Base-by-base conservation (phyloP, 257 asterid species). In the Scutellaria baicalensis region DNA sequence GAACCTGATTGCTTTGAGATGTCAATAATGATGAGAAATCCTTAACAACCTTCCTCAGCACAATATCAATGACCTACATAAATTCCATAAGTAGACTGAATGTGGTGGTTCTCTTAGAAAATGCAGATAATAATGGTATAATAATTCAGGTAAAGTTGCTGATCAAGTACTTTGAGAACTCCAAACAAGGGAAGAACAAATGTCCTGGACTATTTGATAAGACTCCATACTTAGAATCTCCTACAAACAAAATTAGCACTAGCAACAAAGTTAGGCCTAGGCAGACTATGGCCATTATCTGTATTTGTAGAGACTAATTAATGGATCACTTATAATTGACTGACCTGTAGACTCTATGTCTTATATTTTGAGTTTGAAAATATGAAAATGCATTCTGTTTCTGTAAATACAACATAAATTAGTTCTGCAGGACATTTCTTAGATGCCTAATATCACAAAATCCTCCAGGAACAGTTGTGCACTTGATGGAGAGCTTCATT, bases 1-100 rank as follows among this genome's bases (percentile, higher is more conserved):
- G 59, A 80, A 89, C 98, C 98, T 88, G 96, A 78, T 83, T 81
- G 75, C 98, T 83, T 75, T 86, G 90, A 68, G 96, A 83, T 42
- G 74, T 80, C 82, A 87, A 70, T 75, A 84, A 69, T 38, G 86
- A 79, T 2, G 98, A 79, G 78, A 92, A 92, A 82, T 89, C 93
- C 81, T 88, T 87, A 40, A 86, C 86, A 58, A 88, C 82, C 81
- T 88, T 89, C 86, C 86, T 82, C 55, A 89, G 81, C 69, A 92
- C 67, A 65, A 83, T 66, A 78, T 92, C 95, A 66, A 86, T 81
- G 59, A 82, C 94, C 97, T 92, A 75, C 78, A 77, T 35, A 64
- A 69, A 71, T 67, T 50, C 61, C 63, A 57, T 14, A 65, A 65
- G 57, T 49, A 78, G 75, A 79, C 61, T 61, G 64, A 40, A 52